Conservation (phyloP, 345 rosid genomes). For the Microthlaspi erraticum region DNA sequence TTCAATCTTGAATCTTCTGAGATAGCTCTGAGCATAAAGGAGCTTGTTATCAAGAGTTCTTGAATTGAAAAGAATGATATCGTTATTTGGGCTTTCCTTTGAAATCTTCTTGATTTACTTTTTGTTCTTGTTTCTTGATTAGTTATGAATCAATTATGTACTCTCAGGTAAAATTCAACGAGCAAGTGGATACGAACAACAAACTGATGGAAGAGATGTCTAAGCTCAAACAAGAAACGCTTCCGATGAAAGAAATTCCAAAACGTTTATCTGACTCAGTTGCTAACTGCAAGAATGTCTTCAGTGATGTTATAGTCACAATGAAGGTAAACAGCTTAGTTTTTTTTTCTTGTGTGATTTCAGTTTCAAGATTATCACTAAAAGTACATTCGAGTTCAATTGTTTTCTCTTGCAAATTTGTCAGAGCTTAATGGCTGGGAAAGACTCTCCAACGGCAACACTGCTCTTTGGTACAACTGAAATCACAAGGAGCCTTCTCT, state of each 20-base stretch:
- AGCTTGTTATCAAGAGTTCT: neutral
- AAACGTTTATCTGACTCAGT: constrained; percentile 54
- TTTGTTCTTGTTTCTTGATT: neutral
- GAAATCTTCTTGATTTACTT: neutral
- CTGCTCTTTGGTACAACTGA: constrained; percentile 59
- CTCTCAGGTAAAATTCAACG: constrained; percentile 64
- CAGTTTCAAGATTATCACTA: neutral
- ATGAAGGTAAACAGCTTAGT: constrained; percentile 61
- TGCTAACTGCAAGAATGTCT: constrained; percentile 57
- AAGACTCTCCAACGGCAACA: constrained; percentile 57
- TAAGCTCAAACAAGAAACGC: constrained; percentile 62
- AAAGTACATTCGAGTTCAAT: constrained; percentile 5
- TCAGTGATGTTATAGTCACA: constrained; percentile 52
- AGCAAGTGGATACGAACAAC: constrained; percentile 57
- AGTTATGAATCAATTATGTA: constrained; percentile 29
- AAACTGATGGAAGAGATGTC: constrained; percentile 63
- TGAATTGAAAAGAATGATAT: neutral
- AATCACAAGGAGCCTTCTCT: constrained; percentile 61
- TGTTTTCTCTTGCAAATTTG: constrained; percentile 34
- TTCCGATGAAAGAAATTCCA: constrained; percentile 53
- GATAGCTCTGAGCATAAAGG: constrained; percentile 10
- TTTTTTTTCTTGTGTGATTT: constrained; percentile 2
- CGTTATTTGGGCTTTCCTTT: neutral
- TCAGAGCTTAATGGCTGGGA: constrained; percentile 59
- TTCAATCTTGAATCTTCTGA: neutral